These are phyloP conservation scores for Hypholoma fasciculare DNA, from an alignment of 768 basidiomycete species.

Conservation along the genomic window DNA sequence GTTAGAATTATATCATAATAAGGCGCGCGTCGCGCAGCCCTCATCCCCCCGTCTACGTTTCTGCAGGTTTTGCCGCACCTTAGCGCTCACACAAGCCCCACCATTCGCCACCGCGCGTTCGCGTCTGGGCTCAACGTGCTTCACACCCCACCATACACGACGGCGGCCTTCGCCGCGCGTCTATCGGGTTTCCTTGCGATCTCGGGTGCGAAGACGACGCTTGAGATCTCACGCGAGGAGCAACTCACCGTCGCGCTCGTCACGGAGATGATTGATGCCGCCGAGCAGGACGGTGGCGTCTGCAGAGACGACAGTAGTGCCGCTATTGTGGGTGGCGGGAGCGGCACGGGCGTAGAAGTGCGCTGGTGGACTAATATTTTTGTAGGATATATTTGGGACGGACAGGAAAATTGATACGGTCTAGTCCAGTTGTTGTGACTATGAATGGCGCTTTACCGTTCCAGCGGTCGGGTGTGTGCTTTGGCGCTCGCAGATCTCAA, in stretches of 20 bases:
- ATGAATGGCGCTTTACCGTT: not conserved
- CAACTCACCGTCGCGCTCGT: constrained; percentile 71
- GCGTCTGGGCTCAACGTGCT: constrained; percentile 77
- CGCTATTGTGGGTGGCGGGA: constrained; percentile 39
- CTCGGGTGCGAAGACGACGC: constrained; percentile 53
- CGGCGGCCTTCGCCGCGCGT: constrained; percentile 66
- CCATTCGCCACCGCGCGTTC: constrained; percentile 69
- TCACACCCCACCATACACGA: constrained; percentile 78
- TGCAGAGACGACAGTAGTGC: constrained; percentile 70
- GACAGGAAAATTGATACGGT: constrained; percentile 37
- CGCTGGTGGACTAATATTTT: constrained; percentile 76
- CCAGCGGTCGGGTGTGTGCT: too few species aligned
- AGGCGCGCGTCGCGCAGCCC: constrained; percentile 39
- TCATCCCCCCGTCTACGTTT: constrained; percentile 88
- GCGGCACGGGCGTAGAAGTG: constrained; percentile 57
- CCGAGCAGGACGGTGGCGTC: constrained; percentile 70
- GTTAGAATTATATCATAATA: constrained; percentile 6
- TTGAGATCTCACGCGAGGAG: constrained; percentile 73
- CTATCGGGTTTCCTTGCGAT: constrained; percentile 55
- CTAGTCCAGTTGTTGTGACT: not conserved
- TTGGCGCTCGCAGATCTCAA: not conserved
- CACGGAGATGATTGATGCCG: constrained; percentile 73
- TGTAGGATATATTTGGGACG: constrained; percentile 73
- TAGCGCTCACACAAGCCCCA: constrained; percentile 61
- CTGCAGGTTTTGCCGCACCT: constrained; percentile 74